Base-by-base conservation (phyloP, 1,139 yeast species). In the Blastobotrys aristatus region DNA sequence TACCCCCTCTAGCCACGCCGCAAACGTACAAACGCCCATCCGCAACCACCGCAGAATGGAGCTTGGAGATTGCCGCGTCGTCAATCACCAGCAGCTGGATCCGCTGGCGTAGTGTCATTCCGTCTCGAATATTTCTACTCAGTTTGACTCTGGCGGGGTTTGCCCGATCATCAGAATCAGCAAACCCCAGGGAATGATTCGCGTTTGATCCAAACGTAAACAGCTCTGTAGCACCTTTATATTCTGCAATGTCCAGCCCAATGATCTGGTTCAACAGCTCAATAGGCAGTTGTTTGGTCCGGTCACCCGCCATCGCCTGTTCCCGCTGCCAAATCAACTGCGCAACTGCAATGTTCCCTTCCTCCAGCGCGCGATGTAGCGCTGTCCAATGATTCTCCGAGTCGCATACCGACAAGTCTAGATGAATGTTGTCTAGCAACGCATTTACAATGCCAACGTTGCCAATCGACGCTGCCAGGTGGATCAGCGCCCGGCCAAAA, bases 331-430 rank as follows among this genome's bases (percentile, higher is more conserved):
- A 45, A 11, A 45, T 13, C 13, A 71, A 66, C 53, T 72, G 76
- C 13, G 83, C 81, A 59, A 83, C 77, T 7, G 75, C 61, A 24
- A 84, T 63, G 49, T 81, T 74, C 50, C 84, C 88, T 60, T 72
- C 68, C 57, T 71, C 79, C 37, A 84, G 71, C 36, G 80, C 81
- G 57, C 78, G 77, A 64, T 90, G 97, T 38, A 89, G 69, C 29
- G 89, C 80, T 35, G 87, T 84, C 85, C 95, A 89, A 0, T 89
- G 87, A 60, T 79, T 87, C 63, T 90, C 97, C 49, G 70, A 71
- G 62, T 90, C 97, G 1, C 71, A 66, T 0, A 75, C 62, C 10
- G 62, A 54, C 14, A 38, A 18, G 40, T 81, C 73, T 10, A 72
- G 58, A 40, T 74, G 71, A 6, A 75, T 71, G 54, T 77, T 73